phyloP scores from a whole-genome alignment of 495 filamentous ascomycete genomes.

The Penicillium atrosanguineum region DNA sequence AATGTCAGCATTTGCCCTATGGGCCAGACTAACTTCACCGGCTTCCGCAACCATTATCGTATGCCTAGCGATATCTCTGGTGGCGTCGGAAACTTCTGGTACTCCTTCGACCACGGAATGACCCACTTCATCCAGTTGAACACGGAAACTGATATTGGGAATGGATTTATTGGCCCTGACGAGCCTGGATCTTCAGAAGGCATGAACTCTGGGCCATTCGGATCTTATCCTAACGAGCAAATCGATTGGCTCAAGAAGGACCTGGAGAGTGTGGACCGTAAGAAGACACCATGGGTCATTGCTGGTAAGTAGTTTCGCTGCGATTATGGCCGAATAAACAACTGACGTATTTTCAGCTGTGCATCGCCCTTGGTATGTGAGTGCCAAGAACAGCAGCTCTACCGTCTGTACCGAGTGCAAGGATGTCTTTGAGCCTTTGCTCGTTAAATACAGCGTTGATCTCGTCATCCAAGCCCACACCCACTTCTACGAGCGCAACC shows the following conservation, averaged over 20 bases:
- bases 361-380: slow-evolving; percentile 13
- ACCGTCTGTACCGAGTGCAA: slow-evolving; percentile 6
- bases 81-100: slow-evolving; percentile 55
- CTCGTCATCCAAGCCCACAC: slow-evolving; percentile 8
- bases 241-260: slow-evolving; percentile 7
- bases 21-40: slow-evolving; percentile 52
- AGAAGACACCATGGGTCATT: slow-evolving; percentile 11
- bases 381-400: background rate
- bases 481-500: slow-evolving; percentile 11
- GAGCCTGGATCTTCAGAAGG: slow-evolving; percentile 5
- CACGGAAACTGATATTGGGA: slow-evolving; percentile 40
- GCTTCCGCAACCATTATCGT: slow-evolving; percentile 48
- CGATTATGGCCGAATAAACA: too few species aligned
- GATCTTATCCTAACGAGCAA: slow-evolving; percentile 1
- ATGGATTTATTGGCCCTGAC: slow-evolving; percentile 6
- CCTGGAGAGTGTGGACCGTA: slow-evolving; percentile 1
- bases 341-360: background rate
- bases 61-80: slow-evolving; percentile 46
- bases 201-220: slow-evolving; percentile 4
- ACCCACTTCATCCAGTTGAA: slow-evolving; percentile 48
- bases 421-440: slow-evolving; percentile 9
- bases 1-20: slow-evolving; percentile 2
- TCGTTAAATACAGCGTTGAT: slow-evolving; percentile 7
- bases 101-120: slow-evolving; percentile 56
- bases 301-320: background rate